Base-by-base conservation (phyloP, 2,329 filamentous ascomycete species). In the Apiospora kogelbergensis region DNA sequence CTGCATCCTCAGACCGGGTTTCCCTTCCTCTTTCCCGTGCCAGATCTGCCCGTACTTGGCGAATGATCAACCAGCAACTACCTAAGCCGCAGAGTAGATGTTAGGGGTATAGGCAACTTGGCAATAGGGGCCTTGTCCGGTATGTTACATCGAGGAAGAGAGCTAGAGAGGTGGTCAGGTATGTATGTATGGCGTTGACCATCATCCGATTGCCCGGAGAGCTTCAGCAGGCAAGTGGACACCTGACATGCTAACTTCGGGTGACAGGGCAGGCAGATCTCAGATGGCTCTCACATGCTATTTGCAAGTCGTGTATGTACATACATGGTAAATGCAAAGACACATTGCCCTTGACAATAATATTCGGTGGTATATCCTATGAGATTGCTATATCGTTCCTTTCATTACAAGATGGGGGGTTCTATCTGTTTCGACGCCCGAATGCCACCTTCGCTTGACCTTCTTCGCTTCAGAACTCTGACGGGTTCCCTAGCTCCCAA, bases 141-240 rank as follows among this genome's bases (percentile, higher is more conserved):
- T 57, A 57, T 57, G 15, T 30, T 30, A 57, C 48, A 53, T 24
- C 5, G 22, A 26, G 15, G 26, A 22, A 10, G 33, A 30, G 40
- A 63, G 26, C 53, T 17, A 26, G 30, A 22, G 63, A 26, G 41
- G 63, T 64, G 33, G 57, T 41, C 37, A 64, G 15, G 24, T 20
- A 57, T n/a, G n/a, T n/a, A n/a, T n/a, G n/a, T n/a, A n/a, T 57
- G 48, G 26, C 48, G 26, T 30, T 60, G 53, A 22, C 30, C 53
- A 37, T 57, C 48, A 30, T 60, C 53, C 30, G 53, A 60, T 60
- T 60, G 53, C 53, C 30, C 53, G 33, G 33, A 37, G 30, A 37
- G 53, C 53, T 60, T 60, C 53, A 33, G 53, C 37, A 26, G 53
- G 53, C 53, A 60, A 60, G 53, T 60, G 53, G 53, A 10, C 53